A percentile compares a stretch with the other conserved stretches of the same genome.
Conservation (phyloP, 2,329 filamentous ascomycete species). For the Zasmidium angulare region DNA sequence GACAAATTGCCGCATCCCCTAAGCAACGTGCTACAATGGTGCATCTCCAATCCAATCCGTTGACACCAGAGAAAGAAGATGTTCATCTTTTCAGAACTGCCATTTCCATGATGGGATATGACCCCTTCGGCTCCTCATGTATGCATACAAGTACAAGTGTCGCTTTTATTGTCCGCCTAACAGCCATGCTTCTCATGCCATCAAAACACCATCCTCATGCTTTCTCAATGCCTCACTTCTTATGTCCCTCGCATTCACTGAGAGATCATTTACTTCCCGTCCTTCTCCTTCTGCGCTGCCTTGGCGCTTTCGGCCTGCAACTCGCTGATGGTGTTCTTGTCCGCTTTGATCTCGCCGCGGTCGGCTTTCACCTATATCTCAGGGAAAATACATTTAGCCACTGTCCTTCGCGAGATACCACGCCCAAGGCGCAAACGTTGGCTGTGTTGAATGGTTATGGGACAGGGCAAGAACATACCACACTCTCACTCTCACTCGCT, state of each 20-base stretch:
- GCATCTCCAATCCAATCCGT: too few relatives aligned
- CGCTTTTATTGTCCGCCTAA: too few relatives aligned
- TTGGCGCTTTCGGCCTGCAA: constrained; percentile 37
- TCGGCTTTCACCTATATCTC: constrained; percentile 37
- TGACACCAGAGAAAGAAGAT: too few relatives aligned
- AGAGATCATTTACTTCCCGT: neutral
- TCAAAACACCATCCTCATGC: neutral
- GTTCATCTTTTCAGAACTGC: too few relatives aligned
- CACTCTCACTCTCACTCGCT: constrained; percentile 76
- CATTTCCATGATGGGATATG: too few relatives aligned
- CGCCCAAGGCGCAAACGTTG: too few relatives aligned
- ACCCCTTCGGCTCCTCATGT: neutral
- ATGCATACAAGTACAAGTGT: neutral
- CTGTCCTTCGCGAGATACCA: neutral
- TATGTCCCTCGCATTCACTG: neutral
- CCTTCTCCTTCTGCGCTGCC: constrained; percentile 30
- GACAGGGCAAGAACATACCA: constrained; percentile 48
- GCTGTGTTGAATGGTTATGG: too few relatives aligned
- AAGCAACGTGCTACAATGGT: too few relatives aligned
- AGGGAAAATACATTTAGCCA: neutral
- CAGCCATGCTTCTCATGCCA: neutral
- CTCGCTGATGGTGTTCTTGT: constrained; percentile 33
- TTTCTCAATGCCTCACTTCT: too few relatives aligned
- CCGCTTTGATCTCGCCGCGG: constrained; percentile 32
- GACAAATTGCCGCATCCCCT: too few relatives aligned